A percentile compares a stretch with the other conserved stretches of the same genome.
phyloP scores from a whole-genome alignment of 495 filamentous ascomycete species.

The Tuber magnatum region DNA sequence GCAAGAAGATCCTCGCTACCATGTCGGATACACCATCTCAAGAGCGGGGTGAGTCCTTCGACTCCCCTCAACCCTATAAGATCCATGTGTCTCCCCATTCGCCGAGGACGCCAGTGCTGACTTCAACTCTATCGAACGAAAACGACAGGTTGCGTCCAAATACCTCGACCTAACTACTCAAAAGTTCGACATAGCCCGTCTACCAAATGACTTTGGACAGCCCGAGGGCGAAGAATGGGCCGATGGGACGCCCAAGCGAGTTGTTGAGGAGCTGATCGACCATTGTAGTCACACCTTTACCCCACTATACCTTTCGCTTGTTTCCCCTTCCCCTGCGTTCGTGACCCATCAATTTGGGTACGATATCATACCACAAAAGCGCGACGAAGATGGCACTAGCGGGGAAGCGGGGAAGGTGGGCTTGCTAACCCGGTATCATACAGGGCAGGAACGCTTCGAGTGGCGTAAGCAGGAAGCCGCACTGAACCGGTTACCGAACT shows the following conservation, averaged over 20 bases:
- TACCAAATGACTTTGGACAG: conserved; percentile 39
- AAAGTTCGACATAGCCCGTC: conserved; percentile 43
- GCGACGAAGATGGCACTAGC: not conserved
- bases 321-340: not conserved
- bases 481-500: conserved; percentile 8
- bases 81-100: not conserved
- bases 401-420: no score
- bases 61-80: not conserved
- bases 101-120: not conserved
- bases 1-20: not conserved
- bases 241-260: conserved; percentile 42
- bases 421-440: not conserved
- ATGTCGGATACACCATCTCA: conserved; percentile 3
- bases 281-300: conserved; percentile 35
- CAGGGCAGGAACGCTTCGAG: conserved; percentile 15
- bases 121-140: not conserved
- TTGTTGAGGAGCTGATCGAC: conserved; percentile 43
- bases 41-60: not conserved
- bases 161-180: conserved; percentile 44
- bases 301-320: not conserved
- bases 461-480: conserved; percentile 10
- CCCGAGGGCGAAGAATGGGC: conserved; percentile 33
- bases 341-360: not conserved
- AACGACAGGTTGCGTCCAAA: conserved; percentile 36
- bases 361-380: not conserved